A percentile compares a stretch with the other conserved stretches of the same genome.
phyloP scores from a whole-genome alignment of 225 moss, liverwort and hornwort genomes.

The Takakia lepidozioides region DNA sequence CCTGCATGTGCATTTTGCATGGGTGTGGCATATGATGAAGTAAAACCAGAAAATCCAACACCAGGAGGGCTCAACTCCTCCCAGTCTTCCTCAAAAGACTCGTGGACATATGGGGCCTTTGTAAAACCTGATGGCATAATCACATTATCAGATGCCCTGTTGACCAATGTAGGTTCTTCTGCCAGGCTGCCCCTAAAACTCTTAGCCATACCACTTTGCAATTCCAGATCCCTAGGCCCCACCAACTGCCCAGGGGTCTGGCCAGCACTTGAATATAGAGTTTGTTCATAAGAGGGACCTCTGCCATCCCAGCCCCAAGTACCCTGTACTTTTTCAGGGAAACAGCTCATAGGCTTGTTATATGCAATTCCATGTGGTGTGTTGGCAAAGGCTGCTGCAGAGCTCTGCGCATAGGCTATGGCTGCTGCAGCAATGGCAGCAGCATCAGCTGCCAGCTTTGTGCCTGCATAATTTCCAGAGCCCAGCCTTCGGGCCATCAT shows the following conservation, averaged over 20 bases:
- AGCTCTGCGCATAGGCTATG: constrained; percentile 88
- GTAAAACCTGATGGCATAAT: constrained; percentile 8
- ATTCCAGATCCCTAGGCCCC: constrained; percentile 17
- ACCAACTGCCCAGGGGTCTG: constrained; percentile 21
- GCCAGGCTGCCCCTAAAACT: no score
- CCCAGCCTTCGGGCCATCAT: constrained; percentile 10
- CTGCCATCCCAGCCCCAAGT: constrained; percentile 58
- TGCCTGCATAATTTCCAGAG: constrained; percentile 33
- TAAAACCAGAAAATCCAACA: constrained; percentile 39
- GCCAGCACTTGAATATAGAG: constrained; percentile 46
- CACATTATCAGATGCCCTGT: constrained; percentile 7
- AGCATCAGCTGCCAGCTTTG: constrained; percentile 81
- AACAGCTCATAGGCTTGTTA: constrained; percentile 31
- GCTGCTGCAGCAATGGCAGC: constrained; percentile 94
- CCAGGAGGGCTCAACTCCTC: constrained; percentile 77
- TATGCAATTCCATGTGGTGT: constrained; percentile 39
- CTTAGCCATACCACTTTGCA: constrained; percentile 10
- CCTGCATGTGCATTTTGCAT: constrained; percentile 1
- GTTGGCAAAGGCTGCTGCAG: constrained; percentile 75
- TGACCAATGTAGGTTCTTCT: no score
- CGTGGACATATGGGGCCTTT: constrained; percentile 42
- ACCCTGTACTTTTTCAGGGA: constrained; percentile 21
- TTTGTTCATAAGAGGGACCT: constrained; percentile 41
- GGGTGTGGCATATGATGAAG: constrained; percentile 14
- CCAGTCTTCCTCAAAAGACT: constrained; percentile 77